These are phyloP conservation scores for Aspergillus wentii DNA, from an alignment of 495 filamentous ascomycete species.

Conservation along the genomic window DNA sequence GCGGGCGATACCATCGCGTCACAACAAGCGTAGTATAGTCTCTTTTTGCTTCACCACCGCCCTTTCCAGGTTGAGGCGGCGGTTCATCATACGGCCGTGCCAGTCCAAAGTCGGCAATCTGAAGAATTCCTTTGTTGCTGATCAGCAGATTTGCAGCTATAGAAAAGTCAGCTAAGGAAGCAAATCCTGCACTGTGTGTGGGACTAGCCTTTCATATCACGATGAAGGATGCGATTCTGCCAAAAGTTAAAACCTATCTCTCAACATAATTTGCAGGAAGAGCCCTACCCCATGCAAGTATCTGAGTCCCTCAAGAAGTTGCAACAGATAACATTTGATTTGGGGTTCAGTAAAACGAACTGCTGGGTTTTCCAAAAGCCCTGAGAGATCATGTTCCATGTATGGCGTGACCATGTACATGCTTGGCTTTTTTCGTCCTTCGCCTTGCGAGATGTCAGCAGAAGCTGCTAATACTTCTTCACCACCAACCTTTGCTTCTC, in stretches of 20 bases:
- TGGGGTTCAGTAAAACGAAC: constrained; percentile 83
- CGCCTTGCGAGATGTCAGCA: constrained; percentile 34
- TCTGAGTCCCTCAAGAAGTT: constrained; percentile 81
- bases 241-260: constrained; percentile 9
- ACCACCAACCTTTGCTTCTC: constrained; percentile 54
- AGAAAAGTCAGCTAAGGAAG: constrained; percentile 18
- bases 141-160: constrained; percentile 92
- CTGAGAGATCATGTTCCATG: constrained; percentile 97
- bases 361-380: constrained; percentile 87
- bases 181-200: background rate
- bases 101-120: constrained; percentile 96
- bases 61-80: constrained; percentile 70
- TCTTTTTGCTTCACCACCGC: constrained; percentile 77
- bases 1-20: constrained; percentile 94
- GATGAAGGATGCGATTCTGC: constrained; percentile 78
- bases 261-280: background rate
- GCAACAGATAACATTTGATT: constrained; percentile 97
- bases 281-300: constrained; percentile 75
- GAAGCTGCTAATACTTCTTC: background rate
- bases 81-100: constrained; percentile 90
- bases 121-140: constrained; percentile 87
- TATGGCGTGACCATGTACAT: constrained; percentile 99
- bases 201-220: constrained; percentile 82
- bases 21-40: constrained; percentile 96
- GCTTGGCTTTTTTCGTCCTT: constrained; percentile 77